These are phyloP conservation scores for Ceratopteris richardii DNA, from an alignment of 75 land plant species.

Conservation along the genomic window DNA sequence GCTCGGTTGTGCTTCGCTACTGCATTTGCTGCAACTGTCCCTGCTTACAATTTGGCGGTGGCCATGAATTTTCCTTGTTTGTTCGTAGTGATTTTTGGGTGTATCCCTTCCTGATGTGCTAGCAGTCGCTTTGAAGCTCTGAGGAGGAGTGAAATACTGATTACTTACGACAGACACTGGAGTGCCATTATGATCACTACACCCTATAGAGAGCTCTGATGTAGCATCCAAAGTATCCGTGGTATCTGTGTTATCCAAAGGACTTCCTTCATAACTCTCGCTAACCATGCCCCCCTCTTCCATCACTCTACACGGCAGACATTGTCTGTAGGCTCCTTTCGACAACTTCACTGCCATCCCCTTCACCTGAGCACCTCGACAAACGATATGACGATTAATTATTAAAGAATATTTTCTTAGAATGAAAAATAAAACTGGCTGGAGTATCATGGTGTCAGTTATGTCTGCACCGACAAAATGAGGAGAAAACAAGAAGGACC, in stretches of 20 bases:
- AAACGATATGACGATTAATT: background rate
- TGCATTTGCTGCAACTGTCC: slow-evolving; percentile 42
- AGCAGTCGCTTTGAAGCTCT: slow-evolving; percentile 22
- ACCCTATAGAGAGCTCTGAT: slow-evolving; percentile 34
- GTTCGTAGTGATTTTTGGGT: too few species aligned
- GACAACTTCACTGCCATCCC: slow-evolving; percentile 85
- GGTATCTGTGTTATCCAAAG: slow-evolving; percentile 14
- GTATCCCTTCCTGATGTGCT: slow-evolving; percentile 24
- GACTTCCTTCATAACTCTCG: too few species aligned
- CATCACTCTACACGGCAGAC: slow-evolving; percentile 70
- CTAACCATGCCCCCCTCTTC: slow-evolving; percentile 6
- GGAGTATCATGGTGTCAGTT: too few species aligned
- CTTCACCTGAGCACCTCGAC: slow-evolving; percentile 50
- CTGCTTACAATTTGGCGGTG: too few species aligned
- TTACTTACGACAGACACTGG: slow-evolving; percentile 21
- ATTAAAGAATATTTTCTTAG: too few species aligned
- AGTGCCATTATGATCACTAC: slow-evolving; percentile 30
- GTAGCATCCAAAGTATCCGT: slow-evolving; percentile 36
- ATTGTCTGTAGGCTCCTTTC: slow-evolving; percentile 70
- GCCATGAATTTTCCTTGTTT: too few species aligned
- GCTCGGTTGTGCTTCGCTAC: slow-evolving; percentile 42
- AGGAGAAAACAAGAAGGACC: too few species aligned
- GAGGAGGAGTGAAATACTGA: slow-evolving; percentile 24
- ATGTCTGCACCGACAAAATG: too few species aligned
- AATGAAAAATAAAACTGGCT: too few species aligned